Percentiles rank a stretch among this genome's conserved stretches.
Conservation (phyloP, 1,284 basidiomycete genomes). For the Tremellales sp. region DNA sequence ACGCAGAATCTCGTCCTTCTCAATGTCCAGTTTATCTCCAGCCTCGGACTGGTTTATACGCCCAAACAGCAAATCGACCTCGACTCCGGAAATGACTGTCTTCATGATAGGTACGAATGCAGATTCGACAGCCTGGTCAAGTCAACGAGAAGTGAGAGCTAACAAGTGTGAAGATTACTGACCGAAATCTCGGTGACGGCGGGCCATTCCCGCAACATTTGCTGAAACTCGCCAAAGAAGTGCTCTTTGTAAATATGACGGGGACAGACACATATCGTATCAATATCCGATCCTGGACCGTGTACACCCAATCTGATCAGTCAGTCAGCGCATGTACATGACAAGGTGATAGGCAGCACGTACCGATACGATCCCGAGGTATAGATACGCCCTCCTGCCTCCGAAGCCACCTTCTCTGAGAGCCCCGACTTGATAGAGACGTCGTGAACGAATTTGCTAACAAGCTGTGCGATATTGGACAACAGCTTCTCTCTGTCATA, state of each 20-base stretch:
- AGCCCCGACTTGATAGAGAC: constrained; percentile 74
- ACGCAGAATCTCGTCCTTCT: constrained; percentile 85
- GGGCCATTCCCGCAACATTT: constrained; percentile 80
- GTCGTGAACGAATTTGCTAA: constrained; percentile 88
- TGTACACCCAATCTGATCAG: constrained; percentile 78
- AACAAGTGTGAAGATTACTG: constrained; percentile 48
- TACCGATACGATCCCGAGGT: constrained; percentile 92
- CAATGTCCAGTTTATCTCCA: constrained; percentile 83
- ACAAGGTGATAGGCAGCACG: constrained; percentile 6
- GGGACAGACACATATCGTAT: constrained; percentile 97
- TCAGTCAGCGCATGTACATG: neutral
- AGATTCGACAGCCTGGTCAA: constrained; percentile 80
- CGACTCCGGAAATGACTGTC: constrained; percentile 84
- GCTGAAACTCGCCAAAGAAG: constrained; percentile 89
- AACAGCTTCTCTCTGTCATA: constrained; percentile 79
- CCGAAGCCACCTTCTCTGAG: constrained; percentile 76
- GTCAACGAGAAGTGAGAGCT: neutral
- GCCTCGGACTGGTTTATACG: constrained; percentile 53
- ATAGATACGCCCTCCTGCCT: constrained; percentile 96
- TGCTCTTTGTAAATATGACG: constrained; percentile 93
- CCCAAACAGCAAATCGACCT: constrained; percentile 92
- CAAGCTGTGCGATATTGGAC: constrained; percentile 80
- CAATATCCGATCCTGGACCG: constrained; percentile 93
- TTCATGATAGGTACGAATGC: constrained; percentile 96
- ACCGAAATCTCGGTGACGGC: constrained; percentile 88